Conservation (phyloP, 129 eudicot genomes). For the Erigeron canadensis region DNA sequence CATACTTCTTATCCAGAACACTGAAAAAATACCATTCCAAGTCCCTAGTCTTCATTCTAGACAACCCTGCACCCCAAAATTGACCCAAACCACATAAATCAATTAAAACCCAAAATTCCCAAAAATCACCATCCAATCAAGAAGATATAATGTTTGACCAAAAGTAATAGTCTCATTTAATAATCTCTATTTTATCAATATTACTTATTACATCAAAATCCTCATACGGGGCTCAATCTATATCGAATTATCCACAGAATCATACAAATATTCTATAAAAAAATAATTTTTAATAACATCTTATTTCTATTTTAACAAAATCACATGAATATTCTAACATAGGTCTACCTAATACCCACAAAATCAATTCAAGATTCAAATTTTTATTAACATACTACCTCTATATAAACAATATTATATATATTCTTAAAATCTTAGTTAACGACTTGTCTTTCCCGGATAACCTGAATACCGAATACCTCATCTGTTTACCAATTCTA, state of each 20-base stretch:
- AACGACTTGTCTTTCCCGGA: no score
- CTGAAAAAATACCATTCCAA: constrained; percentile 95
- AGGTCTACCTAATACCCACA: not conserved
- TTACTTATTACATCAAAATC: no score
- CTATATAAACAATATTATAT: no score
- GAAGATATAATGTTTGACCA: not conserved
- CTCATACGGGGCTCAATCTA: not conserved
- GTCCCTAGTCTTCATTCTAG: constrained; percentile 75
- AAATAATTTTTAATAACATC: not conserved
- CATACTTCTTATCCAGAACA: constrained; percentile 79
- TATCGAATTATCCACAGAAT: not conserved
- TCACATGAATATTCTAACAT: constrained; percentile 1
- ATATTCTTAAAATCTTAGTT: no score
- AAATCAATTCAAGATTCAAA: constrained; percentile 22
- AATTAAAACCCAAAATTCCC: not conserved
- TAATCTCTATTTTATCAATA: not conserved
- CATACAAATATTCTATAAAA: not conserved
- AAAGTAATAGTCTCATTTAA: not conserved
- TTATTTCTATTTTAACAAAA: constrained; percentile 15
- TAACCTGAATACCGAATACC: no score
- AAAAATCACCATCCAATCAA: no score
- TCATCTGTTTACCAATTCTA: not conserved
- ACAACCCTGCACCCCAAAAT: constrained; percentile 48
- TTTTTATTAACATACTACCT: no score
- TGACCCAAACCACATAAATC: constrained; percentile 21